Evolutionary conservation across 495 filamentous ascomycete genomes (phyloP).

Genomic region (Tricharina praecox): DNA sequence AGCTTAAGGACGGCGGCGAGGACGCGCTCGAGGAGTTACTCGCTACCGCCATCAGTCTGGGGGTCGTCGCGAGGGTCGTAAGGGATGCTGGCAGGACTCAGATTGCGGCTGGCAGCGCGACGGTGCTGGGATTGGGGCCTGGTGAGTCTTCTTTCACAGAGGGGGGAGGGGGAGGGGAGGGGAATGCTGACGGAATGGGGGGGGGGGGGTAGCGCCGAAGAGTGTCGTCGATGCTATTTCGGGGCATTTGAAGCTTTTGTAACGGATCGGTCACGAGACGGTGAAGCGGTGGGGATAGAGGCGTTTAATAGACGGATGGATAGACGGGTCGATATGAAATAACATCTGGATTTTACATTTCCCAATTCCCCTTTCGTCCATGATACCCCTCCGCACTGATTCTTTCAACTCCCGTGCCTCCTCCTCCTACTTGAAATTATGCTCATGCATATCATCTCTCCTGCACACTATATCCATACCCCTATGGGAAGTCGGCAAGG

Average conservation of each 20-base stretch:
- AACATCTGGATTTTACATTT: neutral
- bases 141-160: constrained; percentile 9
- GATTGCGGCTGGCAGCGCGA: constrained; percentile 81
- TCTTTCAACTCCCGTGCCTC: neutral
- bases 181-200: no score
- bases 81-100: constrained; percentile 93
- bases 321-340: neutral
- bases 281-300: neutral
- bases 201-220: constrained; percentile 47
- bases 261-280: constrained; percentile 8
- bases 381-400: no score
- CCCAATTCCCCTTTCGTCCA: neutral
- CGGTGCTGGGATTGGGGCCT: constrained; percentile 76
- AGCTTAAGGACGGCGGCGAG: constrained; percentile 56
- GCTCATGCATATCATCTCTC: no score
- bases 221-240: constrained; percentile 74
- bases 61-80: constrained; percentile 73
- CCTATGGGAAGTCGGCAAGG: no score
- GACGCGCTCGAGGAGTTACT: constrained; percentile 64
- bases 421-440: no score
- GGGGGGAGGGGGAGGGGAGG: neutral
- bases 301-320: neutral
- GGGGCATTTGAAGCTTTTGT: constrained; percentile 74
- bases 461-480: no score
- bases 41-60: constrained; percentile 63